Evolutionary conservation across 148 eudicot species (phyloP), one percentile per base, ranked within the genome.

Genomic region (Chenopodium formosanum): DNA sequence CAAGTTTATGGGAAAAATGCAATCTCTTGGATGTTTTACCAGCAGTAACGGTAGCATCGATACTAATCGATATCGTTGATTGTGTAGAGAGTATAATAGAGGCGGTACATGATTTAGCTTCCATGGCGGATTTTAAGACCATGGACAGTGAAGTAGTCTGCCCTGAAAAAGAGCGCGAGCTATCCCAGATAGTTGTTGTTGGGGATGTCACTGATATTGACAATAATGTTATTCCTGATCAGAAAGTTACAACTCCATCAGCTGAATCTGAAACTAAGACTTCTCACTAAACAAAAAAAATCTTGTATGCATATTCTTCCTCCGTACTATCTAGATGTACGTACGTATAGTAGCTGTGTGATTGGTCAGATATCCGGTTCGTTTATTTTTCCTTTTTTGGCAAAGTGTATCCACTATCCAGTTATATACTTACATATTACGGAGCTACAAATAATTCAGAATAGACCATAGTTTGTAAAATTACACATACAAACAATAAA

Each of bases 21-120:
- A 86, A 84, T 46, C 78, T 91, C 20, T 75, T 86, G 4, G 87
- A 90, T 16, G 78, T 89, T 23, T 78, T 91, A 29, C 93, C 90
- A 3, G 83, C 76, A 14, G 82, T 81, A 10, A 89, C 93, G 11
- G 93, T 90, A 32, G 91, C 92, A 7, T 91, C 95, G 0, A 53
- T 90, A 77, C 88, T 91, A 25, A 74, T 90, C 10, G 93, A 93
- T 52, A 83, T 87, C 23, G 87, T 86, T 27, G 66, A 78, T 12
- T 84, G 89, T 81, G 84, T 83, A 0, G 90, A 86, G 65, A 84
- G 78, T 23, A 82, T 93, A 13, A 82, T 88, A 0, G 89, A 91
- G 7, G 85, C 84, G 6, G 89, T 91, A n/a, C 79, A 87, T 65
- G 89, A 89, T 56, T 89, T 93, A 23, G 89, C 85, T 14, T 79